Base-by-base conservation (phyloP, 257 asterid genomes). In the Plectranthus barbatus region DNA sequence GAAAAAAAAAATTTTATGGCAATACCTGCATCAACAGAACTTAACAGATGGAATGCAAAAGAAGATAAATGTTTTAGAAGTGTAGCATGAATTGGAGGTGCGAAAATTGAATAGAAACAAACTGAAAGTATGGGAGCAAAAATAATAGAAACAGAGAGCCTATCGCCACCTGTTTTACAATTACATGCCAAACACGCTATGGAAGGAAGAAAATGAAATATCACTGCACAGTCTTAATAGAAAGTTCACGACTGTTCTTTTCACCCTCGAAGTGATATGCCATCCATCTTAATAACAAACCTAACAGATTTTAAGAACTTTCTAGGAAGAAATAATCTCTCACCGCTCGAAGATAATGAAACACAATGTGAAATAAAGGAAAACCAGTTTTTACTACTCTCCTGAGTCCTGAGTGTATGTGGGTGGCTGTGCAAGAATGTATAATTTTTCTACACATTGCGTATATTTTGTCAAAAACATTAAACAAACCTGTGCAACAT, bases 401-500 rank as follows among this genome's bases (percentile, higher is more conserved):
- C 47, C n/a, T 52, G 53, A 40, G 66, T 39, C 47, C n/a, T 52
- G 53, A 40, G 66, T 34, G 50, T 17, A 41, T 33, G 21, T 53
- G 68, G 56, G 63, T 62, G 80, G 67, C 51, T 56, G 56, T 49
- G 57, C 60, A 50, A 57, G 65, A 56, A 59, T 40, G 48, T 62
- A 60, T 37, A 15, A 18, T 45, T 51, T 36, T 59, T 60, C 65
- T 44, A 36, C 44, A 54, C 49, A 53, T 13, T 42, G 50, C 55
- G 48, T 47, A 68, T 52, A 51, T 36, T 54, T 41, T 39, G 41
- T 57, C 15, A 72, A 52, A 67, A 67, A 55, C 20, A 46, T 12
- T 24, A 49, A 50, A 74, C 90, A 69, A 76, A 93, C 99, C 99
- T 93, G 99, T 39, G 81, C 77, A 74, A 78, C 76, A 79, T 83